A percentile compares a stretch with the other conserved stretches of the same genome.
phyloP scores from a whole-genome alignment of 2,329 filamentous ascomycete genomes.

The Cadophora malorum region DNA sequence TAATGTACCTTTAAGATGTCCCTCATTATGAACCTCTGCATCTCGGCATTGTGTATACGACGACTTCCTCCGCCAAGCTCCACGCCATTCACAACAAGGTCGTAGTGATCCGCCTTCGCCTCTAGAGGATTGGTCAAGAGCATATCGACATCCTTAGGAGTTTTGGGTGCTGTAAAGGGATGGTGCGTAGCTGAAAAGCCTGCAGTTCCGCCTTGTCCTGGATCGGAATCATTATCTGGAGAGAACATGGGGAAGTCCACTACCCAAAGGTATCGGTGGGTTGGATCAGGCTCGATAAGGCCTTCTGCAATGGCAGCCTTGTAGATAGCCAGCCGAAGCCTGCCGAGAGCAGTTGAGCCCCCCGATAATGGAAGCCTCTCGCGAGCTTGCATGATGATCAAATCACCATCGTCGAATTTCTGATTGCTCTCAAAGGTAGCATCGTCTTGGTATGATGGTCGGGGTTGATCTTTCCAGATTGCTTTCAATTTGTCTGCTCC shows the following conservation, averaged over 20 bases:
- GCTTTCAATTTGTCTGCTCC: slow-evolving; percentile 59
- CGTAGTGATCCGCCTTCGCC: slow-evolving; percentile 87
- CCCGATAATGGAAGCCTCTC: slow-evolving; percentile 67
- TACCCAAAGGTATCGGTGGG: slow-evolving; percentile 80
- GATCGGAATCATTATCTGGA: slow-evolving; percentile 62
- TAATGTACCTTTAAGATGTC: slow-evolving; percentile 70
- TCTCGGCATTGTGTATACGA: slow-evolving; percentile 83
- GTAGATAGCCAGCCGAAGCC: slow-evolving; percentile 42
- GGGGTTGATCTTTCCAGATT: slow-evolving; percentile 27
- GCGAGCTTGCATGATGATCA: slow-evolving; percentile 83
- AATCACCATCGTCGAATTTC: slow-evolving; percentile 68
- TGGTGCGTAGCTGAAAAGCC: slow-evolving; percentile 91
- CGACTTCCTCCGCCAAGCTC: slow-evolving; percentile 93
- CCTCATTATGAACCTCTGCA: slow-evolving; percentile 86
- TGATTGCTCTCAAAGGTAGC: slow-evolving; percentile 45
- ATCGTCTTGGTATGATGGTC: slow-evolving; percentile 30
- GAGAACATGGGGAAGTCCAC: slow-evolving; percentile 93
- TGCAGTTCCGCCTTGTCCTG: slow-evolving; percentile 75
- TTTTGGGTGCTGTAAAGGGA: slow-evolving; percentile 89
- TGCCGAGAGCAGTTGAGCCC: slow-evolving; percentile 65
- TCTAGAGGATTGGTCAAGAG: slow-evolving; percentile 74
- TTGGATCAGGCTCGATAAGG: slow-evolving; percentile 36
- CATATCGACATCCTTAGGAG: slow-evolving; percentile 72
- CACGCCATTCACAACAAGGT: slow-evolving; percentile 93
- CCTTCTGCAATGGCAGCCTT: slow-evolving; percentile 40